Conservation (phyloP, 345 rosid species). For the Diplotaxis tenuifolia region DNA sequence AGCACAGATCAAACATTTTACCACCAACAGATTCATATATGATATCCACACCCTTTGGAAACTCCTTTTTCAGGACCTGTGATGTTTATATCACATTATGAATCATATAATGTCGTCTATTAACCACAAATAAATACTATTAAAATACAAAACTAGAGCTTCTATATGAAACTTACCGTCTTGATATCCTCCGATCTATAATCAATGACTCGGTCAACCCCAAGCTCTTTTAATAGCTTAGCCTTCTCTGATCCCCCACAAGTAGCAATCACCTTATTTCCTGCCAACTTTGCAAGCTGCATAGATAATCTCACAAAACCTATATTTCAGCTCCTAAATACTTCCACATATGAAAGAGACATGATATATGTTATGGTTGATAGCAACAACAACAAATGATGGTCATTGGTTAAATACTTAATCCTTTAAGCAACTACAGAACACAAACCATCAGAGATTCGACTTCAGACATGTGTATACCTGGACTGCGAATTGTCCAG, state of each 20-base stretch:
- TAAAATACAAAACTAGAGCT: too few species aligned
- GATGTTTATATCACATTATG: neutral
- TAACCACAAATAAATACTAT: neutral
- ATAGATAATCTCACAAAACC: neutral
- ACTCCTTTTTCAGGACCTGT: slow-evolving; percentile 83
- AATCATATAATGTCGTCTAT: neutral
- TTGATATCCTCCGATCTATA: slow-evolving; percentile 81
- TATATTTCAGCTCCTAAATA: neutral
- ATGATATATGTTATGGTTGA: neutral
- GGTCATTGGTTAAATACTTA: neutral
- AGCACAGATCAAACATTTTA: slow-evolving; percentile 78
- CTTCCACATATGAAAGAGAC: neutral
- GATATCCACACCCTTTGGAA: slow-evolving; percentile 78
- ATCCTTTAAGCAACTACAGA: neutral
- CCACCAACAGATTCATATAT: slow-evolving; percentile 97
- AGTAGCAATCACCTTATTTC: slow-evolving; percentile 84
- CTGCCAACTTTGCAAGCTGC: slow-evolving; percentile 92
- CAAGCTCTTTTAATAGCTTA: slow-evolving; percentile 67
- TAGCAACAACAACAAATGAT: neutral
- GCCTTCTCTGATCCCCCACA: slow-evolving; percentile 93
- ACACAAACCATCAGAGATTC: neutral
- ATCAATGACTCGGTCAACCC: slow-evolving; percentile 86
- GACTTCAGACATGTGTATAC: slow-evolving; percentile 37
- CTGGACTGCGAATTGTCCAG: slow-evolving; percentile 99
- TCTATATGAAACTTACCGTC: slow-evolving; percentile 62